Evolutionary conservation across 177 flowering plant species (phyloP).

Genomic region (Vitis hybrid): DNA sequence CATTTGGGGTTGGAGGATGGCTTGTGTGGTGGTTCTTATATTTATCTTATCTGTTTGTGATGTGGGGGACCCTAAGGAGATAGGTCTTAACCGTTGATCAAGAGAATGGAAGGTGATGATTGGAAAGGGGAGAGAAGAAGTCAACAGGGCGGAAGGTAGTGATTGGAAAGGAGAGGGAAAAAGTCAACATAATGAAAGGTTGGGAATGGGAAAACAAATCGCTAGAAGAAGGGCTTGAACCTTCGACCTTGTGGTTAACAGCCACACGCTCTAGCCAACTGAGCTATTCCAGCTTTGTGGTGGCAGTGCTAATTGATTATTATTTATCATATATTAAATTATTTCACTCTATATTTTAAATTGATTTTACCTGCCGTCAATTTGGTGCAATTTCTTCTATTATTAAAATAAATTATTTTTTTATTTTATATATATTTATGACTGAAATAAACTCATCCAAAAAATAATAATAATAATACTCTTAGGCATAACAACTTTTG

Average conservation of each 20-base stretch:
- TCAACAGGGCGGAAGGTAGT: not conserved
- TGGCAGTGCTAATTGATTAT: not conserved
- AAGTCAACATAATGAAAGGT: not conserved
- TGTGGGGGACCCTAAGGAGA: not conserved
- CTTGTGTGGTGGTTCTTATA: constrained; percentile 9
- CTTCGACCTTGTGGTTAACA: constrained; percentile 59
- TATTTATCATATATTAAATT: too few species aligned
- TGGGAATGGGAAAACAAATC: not conserved
- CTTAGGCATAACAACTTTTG: too few species aligned
- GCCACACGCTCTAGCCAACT: constrained; percentile 68
- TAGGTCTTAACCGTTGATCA: too few species aligned
- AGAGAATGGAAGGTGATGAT: not conserved
- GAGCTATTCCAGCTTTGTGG: constrained; percentile 48
- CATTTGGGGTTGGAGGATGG: not conserved
- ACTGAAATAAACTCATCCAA: too few species aligned
- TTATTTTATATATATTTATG: too few species aligned
- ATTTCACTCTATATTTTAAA: too few species aligned
- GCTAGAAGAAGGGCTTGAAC: constrained; percentile 43
- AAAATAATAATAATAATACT: too few species aligned
- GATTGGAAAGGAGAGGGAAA: not conserved
- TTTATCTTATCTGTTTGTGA: constrained; percentile 12
- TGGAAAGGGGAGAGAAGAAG: not conserved
- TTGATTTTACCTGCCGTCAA: too few species aligned
- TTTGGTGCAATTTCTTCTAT: too few species aligned
- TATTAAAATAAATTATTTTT: too few species aligned